Evolutionary conservation across 768 basidiomycete species (phyloP).

Genomic region (Collybia sordida): DNA sequence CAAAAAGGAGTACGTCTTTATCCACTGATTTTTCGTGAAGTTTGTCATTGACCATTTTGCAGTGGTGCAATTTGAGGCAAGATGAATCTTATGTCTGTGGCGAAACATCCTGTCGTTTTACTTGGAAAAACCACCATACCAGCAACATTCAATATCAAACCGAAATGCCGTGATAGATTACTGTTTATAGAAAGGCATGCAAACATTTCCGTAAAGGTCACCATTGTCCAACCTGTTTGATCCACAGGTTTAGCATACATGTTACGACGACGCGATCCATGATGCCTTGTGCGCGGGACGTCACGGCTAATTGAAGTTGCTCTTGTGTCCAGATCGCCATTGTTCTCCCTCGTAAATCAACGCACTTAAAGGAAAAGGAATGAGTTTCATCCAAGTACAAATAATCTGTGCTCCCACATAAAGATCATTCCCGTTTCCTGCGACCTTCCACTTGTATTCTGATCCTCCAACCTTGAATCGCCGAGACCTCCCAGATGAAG

Average conservation of each 20-base stretch:
- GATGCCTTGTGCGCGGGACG: conserved; percentile 34
- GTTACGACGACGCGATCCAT: conserved; percentile 55
- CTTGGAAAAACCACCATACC: no score
- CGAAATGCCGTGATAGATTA: conserved; percentile 2
- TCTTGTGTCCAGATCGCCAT: conserved; percentile 48
- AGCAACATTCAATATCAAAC: not conserved
- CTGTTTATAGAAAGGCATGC: conserved; percentile 7
- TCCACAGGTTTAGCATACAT: conserved; percentile 53
- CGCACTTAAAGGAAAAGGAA: conserved; percentile 32
- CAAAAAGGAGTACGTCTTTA: conserved; percentile 76
- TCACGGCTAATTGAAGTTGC: conserved; percentile 37
- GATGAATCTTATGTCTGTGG: not conserved
- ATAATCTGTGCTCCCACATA: conserved; percentile 33
- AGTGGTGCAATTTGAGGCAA: conserved; percentile 83
- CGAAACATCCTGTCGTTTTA: no score
- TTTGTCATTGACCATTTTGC: conserved; percentile 7
- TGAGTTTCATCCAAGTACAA: not conserved
- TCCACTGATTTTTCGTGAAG: conserved; percentile 4
- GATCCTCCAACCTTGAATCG: conserved; percentile 48
- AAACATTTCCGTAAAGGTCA: conserved; percentile 19
- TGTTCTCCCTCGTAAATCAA: conserved; percentile 45
- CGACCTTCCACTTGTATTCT: conserved; percentile 60
- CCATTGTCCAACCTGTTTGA: conserved; percentile 42
- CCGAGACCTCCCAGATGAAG: conserved; percentile 38
- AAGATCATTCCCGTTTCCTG: conserved; percentile 41